phyloP scores from a whole-genome alignment of 768 basidiomycete genomes.

The Kwoniella dejecticola region DNA sequence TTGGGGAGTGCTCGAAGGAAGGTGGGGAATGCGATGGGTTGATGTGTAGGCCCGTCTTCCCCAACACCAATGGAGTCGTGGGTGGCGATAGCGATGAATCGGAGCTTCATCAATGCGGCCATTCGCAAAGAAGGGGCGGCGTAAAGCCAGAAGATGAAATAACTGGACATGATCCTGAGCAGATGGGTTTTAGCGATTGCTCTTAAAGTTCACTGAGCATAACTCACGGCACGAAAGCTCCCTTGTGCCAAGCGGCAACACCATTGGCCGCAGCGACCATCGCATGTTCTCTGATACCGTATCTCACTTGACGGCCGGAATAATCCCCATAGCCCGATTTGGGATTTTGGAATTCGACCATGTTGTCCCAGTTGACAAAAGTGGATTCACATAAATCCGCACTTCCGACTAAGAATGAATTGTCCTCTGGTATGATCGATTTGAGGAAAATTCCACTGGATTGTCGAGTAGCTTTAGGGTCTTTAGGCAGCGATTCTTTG shows the following conservation, averaged over 20 bases:
- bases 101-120: slow-evolving; percentile 48
- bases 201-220: neutral
- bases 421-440: slow-evolving; percentile 39
- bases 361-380: slow-evolving; percentile 47
- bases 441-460: slow-evolving; percentile 43
- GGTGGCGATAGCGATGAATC: slow-evolving; percentile 54
- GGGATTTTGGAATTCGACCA: slow-evolving; percentile 53
- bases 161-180: slow-evolving; percentile 49
- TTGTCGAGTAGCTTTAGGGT: slow-evolving; percentile 42
- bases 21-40: slow-evolving; percentile 47
- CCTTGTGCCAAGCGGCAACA: slow-evolving; percentile 52
- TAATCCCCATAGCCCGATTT: slow-evolving; percentile 50
- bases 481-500: slow-evolving; percentile 37
- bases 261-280: slow-evolving; percentile 53
- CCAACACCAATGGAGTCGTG: slow-evolving; percentile 54
- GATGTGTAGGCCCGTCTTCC: slow-evolving; percentile 55
- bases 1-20: slow-evolving; percentile 51
- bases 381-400: slow-evolving; percentile 53
- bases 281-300: slow-evolving; percentile 53
- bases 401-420: slow-evolving; percentile 41
- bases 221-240: slow-evolving; percentile 54
- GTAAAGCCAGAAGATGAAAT: slow-evolving; percentile 56
- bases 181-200: neutral
- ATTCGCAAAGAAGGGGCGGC: slow-evolving; percentile 54
- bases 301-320: slow-evolving; percentile 50